Base-by-base conservation (phyloP, 257 asterid species). In the Capsicum pubescens region DNA sequence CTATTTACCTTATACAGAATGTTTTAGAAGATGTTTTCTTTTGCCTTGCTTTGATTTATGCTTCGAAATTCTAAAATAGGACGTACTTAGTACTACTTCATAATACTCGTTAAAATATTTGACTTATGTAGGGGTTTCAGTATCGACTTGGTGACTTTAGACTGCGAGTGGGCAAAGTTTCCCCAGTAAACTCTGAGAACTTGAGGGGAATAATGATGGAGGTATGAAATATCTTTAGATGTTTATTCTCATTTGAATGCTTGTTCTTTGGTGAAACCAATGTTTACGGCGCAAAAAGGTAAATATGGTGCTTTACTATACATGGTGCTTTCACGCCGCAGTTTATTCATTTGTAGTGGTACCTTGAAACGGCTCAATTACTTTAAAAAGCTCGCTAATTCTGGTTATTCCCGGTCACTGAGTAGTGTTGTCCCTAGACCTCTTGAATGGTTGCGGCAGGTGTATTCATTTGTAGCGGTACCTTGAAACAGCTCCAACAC, bases 131-230 rank as follows among this genome's bases (percentile, higher is more conserved):
- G 98, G 98, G 98, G 42, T 88, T 84, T 84, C 98, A 91, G 63
- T 95, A 95, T 86, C 96, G 92, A 85, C 94, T 95, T 66, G 98
- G 98, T 57, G 98, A 95, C 89, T 97, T 97, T 79, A 97, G 89
- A 90, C 87, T 97, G 87, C 92, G 98, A n/a, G 99, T 95, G 84
- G 99, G 99, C 56, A 97, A 97, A 89, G 99, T 97, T 82, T 95
- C 91, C 82, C 95, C 97, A 3, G 60, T 89, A 87, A 93, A 95
- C 84, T 87, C 97, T 56, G 98, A 95, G 86, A 91, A 82, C 85
- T 91, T 97, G 90, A 95, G 98, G 93, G 99, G 99, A 87, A 97
- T 95, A 80, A 93, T 93, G 69, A 92, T 97, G 99, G 99, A 97
- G 99, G 99, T 96, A 93, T 42, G 44, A 79, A 39, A 67, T 61